Evolutionary conservation across 306 rosid genomes (phyloP).

Genomic region (Dicorynia guianensis): DNA sequence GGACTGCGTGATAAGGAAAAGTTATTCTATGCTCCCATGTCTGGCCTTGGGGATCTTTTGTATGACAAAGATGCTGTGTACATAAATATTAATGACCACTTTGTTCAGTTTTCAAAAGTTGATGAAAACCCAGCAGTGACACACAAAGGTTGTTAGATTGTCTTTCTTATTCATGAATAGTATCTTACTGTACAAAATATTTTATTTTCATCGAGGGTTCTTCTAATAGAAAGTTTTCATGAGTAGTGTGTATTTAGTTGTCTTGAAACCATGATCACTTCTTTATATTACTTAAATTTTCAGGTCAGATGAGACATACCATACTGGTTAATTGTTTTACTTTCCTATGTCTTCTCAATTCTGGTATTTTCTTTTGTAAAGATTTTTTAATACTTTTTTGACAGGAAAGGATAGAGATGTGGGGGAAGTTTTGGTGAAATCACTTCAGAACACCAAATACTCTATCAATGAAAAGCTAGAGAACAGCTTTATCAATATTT

Average conservation of each 20-base stretch:
- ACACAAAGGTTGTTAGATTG: conserved; percentile 57
- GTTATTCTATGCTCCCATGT: conserved; percentile 93
- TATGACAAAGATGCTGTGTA: conserved; percentile 96
- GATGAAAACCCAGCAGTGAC: conserved; percentile 63
- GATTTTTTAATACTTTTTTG: conserved; percentile 26
- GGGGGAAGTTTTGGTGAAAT: conserved; percentile 82
- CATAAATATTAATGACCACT: conserved; percentile 85
- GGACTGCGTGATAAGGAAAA: conserved; percentile 95
- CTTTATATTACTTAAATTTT: not conserved
- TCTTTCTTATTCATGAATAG: conserved; percentile 23
- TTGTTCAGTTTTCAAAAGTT: conserved; percentile 77
- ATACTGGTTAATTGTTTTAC: not conserved
- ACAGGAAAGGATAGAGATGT: conserved; percentile 78
- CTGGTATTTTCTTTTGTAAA: conserved; percentile 24
- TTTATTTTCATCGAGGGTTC: conserved; percentile 27
- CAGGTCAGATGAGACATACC: conserved; percentile 20
- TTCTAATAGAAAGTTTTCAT: conserved; percentile 9
- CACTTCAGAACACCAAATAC: conserved; percentile 83
- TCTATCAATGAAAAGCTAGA: conserved; percentile 84
- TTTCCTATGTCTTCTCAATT: conserved; percentile 21
- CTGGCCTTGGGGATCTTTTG: conserved; percentile 94
- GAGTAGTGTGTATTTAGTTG: conserved; percentile 10
- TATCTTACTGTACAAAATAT: conserved; percentile 30
- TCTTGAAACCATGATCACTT: conserved; percentile 26
- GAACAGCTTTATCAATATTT: conserved; percentile 64